phyloP scores from a whole-genome alignment of 1,139 yeast genomes.

The Kodamaea sp. region DNA sequence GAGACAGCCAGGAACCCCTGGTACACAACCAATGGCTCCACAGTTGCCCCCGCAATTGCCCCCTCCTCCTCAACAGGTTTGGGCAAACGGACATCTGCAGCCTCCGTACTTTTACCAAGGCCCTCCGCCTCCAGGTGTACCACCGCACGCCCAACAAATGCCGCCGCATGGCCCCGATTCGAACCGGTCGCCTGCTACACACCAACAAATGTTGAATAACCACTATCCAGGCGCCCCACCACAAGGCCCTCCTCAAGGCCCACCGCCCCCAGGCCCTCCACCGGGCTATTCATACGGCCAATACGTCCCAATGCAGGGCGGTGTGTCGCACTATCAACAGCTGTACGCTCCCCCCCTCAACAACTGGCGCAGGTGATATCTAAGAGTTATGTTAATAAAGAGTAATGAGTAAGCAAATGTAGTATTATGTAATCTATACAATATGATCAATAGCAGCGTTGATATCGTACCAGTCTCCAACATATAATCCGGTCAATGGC shows the following conservation, averaged over 20 bases:
- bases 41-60: slow-evolving; percentile 20
- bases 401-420: neutral
- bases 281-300: slow-evolving; percentile 35
- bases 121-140: slow-evolving; percentile 14
- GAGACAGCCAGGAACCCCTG: slow-evolving; percentile 12
- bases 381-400: neutral
- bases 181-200: no score
- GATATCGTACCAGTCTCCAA: neutral
- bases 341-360: slow-evolving; percentile 21
- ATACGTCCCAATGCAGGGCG: slow-evolving; percentile 34
- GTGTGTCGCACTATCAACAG: slow-evolving; percentile 26
- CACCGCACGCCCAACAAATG: slow-evolving; percentile 13
- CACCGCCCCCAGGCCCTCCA: slow-evolving; percentile 16
- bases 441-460: neutral
- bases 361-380: slow-evolving; percentile 28
- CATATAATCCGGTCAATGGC: neutral
- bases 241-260: slow-evolving; percentile 17
- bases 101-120: slow-evolving; percentile 22
- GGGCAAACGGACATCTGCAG: slow-evolving; percentile 25
- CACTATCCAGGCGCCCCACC: neutral
- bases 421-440: no score
- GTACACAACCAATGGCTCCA: no score
- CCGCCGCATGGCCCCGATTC: slow-evolving; percentile 1
- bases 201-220: no score
- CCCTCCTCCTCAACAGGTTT: slow-evolving; percentile 23